These are phyloP conservation scores for Malus orientalis DNA, from an alignment of 306 rosid species.

Conservation along the genomic window DNA sequence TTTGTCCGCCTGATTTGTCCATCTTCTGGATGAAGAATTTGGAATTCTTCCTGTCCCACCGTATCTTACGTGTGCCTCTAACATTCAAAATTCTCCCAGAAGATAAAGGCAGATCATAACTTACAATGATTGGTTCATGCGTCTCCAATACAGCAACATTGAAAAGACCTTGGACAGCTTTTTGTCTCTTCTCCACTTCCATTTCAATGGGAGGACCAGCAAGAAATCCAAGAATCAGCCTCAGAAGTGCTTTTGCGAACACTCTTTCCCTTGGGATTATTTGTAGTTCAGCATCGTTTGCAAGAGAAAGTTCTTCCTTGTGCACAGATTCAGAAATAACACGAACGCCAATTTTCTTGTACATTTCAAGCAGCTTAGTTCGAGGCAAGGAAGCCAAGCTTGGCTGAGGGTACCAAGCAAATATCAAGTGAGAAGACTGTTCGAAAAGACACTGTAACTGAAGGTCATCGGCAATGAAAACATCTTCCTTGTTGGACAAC, in stretches of 20 bases:
- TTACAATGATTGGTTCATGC: conserved; percentile 29
- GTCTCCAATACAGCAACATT: conserved; percentile 33
- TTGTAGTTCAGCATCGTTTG: conserved; percentile 4
- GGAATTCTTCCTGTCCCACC: conserved; percentile 37
- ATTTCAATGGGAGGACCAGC: conserved; percentile 42
- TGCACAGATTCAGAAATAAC: conserved; percentile 45
- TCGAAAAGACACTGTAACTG: conserved; percentile 52
- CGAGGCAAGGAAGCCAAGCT: conserved; percentile 28
- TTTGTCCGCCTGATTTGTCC: conserved; percentile 16
- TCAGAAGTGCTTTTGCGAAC: conserved; percentile 37
- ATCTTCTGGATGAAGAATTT: conserved; percentile 30
- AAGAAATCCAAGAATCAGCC: conserved; percentile 60
- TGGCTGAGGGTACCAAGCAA: conserved; percentile 65
- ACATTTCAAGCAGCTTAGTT: conserved; percentile 33
- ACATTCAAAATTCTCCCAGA: conserved; percentile 25
- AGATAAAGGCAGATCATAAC: conserved; percentile 34
- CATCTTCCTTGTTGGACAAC: conserved; percentile 38
- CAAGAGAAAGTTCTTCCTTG: conserved; percentile 26
- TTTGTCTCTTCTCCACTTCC: conserved; percentile 44
- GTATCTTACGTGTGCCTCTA: conserved; percentile 28
- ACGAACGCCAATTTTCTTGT: conserved; percentile 45
- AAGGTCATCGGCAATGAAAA: conserved; percentile 62
- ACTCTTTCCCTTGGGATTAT: conserved; percentile 18
- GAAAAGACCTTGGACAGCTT: conserved; percentile 42
- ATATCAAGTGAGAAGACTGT: conserved; percentile 21